Evolutionary conservation across 148 eudicot species (phyloP), one percentile per base, ranked within the genome.

Genomic region (Hydrangea macrophylla): DNA sequence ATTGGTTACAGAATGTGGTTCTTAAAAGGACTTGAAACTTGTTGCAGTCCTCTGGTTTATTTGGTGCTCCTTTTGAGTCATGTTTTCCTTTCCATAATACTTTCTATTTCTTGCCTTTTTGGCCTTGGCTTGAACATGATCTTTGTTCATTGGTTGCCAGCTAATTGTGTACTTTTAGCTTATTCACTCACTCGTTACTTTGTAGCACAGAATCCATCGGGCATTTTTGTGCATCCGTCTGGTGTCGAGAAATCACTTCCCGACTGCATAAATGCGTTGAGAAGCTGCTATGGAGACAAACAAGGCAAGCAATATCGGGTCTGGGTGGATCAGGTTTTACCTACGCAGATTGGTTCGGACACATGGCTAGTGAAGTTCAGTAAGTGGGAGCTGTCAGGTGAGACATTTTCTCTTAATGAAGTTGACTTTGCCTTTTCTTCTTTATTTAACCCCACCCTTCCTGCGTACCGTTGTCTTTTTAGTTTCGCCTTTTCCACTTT

Each of bases 261-360:
- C 53, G 85, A 77, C 55, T 79, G 80, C 75, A 72, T 79, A 40
- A 77, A 79, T 64, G 74, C 72, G 67, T 55, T 83, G 60, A 79
- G 77, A 65, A 76, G 71, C 57, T 81, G 77, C 79, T 80, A 86
- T 75, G 88, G 86, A 65, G 85, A 84, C 70, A 77, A 71, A 63
- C 78, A 77, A 57, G 88, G 88, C 53, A 79, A 76, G 37, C 68
- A 70, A 51, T 82, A 78, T 65, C 80, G 79, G 33, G 78, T 86
- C 40, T 86, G 88, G 88, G 75, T 84, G 68, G 90, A 86, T 65
- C 90, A 82, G 59, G 81, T 84, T 45, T 73, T 84, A 57, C 75
- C 86, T 64, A 72, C 77, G 37, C 75, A 74, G 69, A 75, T 83
- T 55, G 78, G 86, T 58, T 23, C 73, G 57, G 77, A 79, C 70